A percentile compares a stretch with the other conserved stretches of the same genome.
These are phyloP conservation scores for Penicillium sp. DNA, from an alignment of 2,329 filamentous ascomycete species.

Conservation along the genomic window DNA sequence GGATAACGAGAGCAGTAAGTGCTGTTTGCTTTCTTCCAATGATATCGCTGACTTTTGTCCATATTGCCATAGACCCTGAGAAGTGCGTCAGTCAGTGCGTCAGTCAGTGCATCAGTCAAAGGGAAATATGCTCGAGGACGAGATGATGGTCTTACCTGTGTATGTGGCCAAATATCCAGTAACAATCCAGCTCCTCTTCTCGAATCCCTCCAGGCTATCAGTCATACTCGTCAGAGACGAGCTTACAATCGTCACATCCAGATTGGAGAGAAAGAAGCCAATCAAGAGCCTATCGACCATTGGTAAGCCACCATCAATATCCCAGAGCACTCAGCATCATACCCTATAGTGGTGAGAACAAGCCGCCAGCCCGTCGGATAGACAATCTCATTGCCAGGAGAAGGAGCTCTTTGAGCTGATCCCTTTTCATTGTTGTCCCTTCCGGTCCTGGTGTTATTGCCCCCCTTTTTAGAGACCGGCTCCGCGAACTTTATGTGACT, in stretches of 20 bases:
- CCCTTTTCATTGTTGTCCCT: constrained; percentile 17
- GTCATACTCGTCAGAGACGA: constrained; percentile 34
- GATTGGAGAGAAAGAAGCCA: constrained; percentile 29
- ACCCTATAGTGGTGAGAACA: constrained; percentile 21
- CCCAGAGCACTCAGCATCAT: background rate
- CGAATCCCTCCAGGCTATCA: constrained; percentile 30
- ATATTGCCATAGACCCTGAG: constrained; percentile 29
- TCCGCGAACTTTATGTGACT: constrained; percentile 21
- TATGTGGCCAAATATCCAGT: constrained; percentile 35
- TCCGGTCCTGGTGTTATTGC: background rate
- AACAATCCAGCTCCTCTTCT: constrained; percentile 34
- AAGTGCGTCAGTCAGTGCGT: background rate
- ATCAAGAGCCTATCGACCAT: constrained; percentile 21
- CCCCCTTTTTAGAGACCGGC: constrained; percentile 5
- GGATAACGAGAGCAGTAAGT: constrained; percentile 24
- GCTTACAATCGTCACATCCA: constrained; percentile 36
- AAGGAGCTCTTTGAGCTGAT: constrained; percentile 16
- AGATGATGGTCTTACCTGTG: constrained; percentile 23
- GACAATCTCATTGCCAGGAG: constrained; percentile 23
- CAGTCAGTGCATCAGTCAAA: background rate
- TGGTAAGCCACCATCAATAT: constrained; percentile 3
- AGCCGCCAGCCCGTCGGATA: constrained; percentile 24
- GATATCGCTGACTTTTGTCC: constrained; percentile 32
- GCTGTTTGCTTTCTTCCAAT: constrained; percentile 26
- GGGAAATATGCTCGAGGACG: background rate